phyloP scores from a whole-genome alignment of 2,329 filamentous ascomycete species.

The Talaromyces sp. region DNA sequence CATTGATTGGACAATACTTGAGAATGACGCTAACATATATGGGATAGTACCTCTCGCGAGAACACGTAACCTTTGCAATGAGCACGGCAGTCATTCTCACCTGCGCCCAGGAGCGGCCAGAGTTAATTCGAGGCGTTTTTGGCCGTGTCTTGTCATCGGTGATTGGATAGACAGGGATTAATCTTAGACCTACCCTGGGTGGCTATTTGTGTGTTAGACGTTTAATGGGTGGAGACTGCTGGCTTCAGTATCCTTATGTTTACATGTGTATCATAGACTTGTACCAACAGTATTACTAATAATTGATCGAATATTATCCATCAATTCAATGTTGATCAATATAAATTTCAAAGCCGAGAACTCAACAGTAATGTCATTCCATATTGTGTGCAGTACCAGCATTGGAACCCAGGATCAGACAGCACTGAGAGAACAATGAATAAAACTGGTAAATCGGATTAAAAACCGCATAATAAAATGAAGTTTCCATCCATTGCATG shows the following conservation, averaged over 20 bases:
- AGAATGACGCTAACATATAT: slow-evolving; percentile 12
- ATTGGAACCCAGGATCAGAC: too few relatives aligned
- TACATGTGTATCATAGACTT: not conserved
- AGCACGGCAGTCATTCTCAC: slow-evolving; percentile 69
- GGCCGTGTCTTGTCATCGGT: slow-evolving; percentile 53
- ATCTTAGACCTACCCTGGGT: not conserved
- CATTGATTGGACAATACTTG: not conserved
- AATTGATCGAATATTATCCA: too few relatives aligned
- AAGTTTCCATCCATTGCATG: not conserved
- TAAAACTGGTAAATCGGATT: too few relatives aligned
- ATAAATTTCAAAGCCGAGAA: not conserved
- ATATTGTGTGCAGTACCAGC: too few relatives aligned
- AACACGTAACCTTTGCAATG: slow-evolving; percentile 60
- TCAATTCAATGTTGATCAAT: too few relatives aligned
- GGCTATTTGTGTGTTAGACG: not conserved
- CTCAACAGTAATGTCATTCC: not conserved
- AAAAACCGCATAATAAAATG: not conserved
- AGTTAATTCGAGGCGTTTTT: slow-evolving; percentile 62
- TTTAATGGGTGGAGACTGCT: not conserved
- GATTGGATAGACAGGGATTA: not conserved
- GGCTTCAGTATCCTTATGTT: not conserved
- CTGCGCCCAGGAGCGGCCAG: slow-evolving; percentile 57
- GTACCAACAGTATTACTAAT: not conserved
- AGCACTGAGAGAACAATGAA: too few relatives aligned
- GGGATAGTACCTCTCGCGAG: slow-evolving; percentile 59